Evolutionary conservation across 768 basidiomycete species (phyloP), one percentile per base, ranked within the genome.

Genomic region (Boletus vinaceobasis): DNA sequence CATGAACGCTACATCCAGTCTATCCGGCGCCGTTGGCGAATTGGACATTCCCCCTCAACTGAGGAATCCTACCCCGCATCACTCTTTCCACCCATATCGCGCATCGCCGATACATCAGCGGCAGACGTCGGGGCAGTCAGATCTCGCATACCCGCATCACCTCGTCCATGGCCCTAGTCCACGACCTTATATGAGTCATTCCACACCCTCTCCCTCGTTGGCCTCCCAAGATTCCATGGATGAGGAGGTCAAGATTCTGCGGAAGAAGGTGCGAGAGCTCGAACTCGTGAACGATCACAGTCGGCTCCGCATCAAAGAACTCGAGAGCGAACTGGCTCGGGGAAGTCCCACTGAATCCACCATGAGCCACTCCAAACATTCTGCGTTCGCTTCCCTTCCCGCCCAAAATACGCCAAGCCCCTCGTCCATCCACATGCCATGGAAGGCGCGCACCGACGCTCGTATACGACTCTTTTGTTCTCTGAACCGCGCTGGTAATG

Each of bases 401-500:
- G 55, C 46, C 7, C 66, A 39, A 44, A 68, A 61, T 13, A 70
- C 74, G 6, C 72, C 76, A 0, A 73, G 73, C 1, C 75, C 78
- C 10, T 65, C 73, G 9, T 74, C 77, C 13, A 62, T 80, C 15
- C 77, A 83, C 43, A 71, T 76, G 29, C 77, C 82, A 3, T 92
- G 90, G 90, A 80, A 79, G 45, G 75, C 77, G 9, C 86, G 90
- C 54, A 92, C 88, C 1, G 85, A 88, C 21, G 81, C 86, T 6
- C 87, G 91, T 36, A 74, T 77, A 59, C 82, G 82, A 51, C 75
- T 82, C 42, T 87, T 85, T 71, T 93, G 90, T 68, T 87, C 90
- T 4, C 75, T 89, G 31, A 93, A 93, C 70, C 83, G 91, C 48
- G 90, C 90, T 0, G 91, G 91, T 32, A 93, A 93, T 61, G 90